Conservation (phyloP, 2,329 filamentous ascomycete genomes). For the Trichoderma afroharzianum region DNA sequence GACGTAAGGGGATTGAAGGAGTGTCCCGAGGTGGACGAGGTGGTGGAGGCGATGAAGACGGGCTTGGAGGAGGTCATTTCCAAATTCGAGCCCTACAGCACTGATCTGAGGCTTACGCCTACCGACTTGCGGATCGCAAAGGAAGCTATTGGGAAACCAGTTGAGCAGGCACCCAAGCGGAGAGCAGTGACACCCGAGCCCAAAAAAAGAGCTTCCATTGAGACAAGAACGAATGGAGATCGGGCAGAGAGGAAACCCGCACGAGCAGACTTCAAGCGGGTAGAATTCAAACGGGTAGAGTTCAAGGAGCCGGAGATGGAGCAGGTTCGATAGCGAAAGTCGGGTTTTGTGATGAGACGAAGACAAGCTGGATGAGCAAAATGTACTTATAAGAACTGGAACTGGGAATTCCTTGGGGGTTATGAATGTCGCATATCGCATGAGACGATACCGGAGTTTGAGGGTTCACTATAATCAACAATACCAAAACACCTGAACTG, state of each 20-base stretch:
- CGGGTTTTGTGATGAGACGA: neutral
- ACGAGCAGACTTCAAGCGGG: constrained; percentile 15
- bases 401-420: neutral
- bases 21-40: constrained; percentile 65
- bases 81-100: constrained; percentile 71
- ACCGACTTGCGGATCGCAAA: constrained; percentile 71
- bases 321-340: constrained; percentile 23
- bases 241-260: constrained; percentile 22
- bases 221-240: constrained; percentile 10
- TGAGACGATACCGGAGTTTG: constrained; percentile 19
- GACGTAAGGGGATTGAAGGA: constrained; percentile 59
- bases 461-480: neutral
- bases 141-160: constrained; percentile 50
- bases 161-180: constrained; percentile 18
- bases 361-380: neutral
- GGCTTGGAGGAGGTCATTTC: constrained; percentile 63
- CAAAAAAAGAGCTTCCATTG: constrained; percentile 7
- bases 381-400: constrained; percentile 9
- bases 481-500: neutral
- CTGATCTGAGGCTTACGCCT: constrained; percentile 64
- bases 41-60: constrained; percentile 61
- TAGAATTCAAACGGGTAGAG: neutral
- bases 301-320: constrained; percentile 28
- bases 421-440: constrained; percentile 12
- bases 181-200: constrained; percentile 31